Evolutionary conservation across 495 filamentous ascomycete species (phyloP), one percentile per base, ranked within the genome.

Genomic region (Podospora conica): DNA sequence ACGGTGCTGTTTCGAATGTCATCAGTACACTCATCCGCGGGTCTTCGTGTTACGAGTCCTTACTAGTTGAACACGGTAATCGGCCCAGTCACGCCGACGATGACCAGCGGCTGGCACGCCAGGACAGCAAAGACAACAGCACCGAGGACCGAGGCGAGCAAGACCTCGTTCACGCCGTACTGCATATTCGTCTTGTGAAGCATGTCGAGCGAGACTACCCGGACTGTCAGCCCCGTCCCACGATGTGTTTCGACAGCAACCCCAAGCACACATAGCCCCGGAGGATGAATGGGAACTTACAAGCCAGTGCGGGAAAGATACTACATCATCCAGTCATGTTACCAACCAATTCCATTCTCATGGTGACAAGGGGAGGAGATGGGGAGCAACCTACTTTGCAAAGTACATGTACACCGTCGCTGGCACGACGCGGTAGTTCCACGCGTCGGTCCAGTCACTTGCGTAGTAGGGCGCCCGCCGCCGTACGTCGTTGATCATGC

Each of bases 331-430:
- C 21, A 27, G 40, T 24, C 29, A 48, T 3, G 27, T 25, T 27
- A 58, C n/a, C 10, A 53, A 55, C n/a, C 18, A 25, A 29, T 33
- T 25, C 15, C 56, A 25, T 18, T 18, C 56, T 22, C 55, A n/a
- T n/a, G n/a, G n/a, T n/a, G n/a, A n/a, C 63, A 31, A 9, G 48
- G 27, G 31, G n/a, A 31, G 5, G n/a, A 28, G 11, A 63, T 20
- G 29, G 56, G 25, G 20, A 15, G 56, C 22, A 6, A 71, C 86
- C 71, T 80, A 92, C 90, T 93, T 93, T 25, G 90, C 91, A 81
- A 93, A 94, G 77, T 92, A 94, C 90, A 93, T 95, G 76, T 93
- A 93, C 57, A 95, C 81, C 33, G 91, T 92, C 25, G 88, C 89
- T 33, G 91, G 90, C 27, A 95, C 81, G 48, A 92, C 88, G 33